Evolutionary conservation across 306 rosid genomes (phyloP), one percentile per base, ranked within the genome.

Genomic region (Cicer arietinum): DNA sequence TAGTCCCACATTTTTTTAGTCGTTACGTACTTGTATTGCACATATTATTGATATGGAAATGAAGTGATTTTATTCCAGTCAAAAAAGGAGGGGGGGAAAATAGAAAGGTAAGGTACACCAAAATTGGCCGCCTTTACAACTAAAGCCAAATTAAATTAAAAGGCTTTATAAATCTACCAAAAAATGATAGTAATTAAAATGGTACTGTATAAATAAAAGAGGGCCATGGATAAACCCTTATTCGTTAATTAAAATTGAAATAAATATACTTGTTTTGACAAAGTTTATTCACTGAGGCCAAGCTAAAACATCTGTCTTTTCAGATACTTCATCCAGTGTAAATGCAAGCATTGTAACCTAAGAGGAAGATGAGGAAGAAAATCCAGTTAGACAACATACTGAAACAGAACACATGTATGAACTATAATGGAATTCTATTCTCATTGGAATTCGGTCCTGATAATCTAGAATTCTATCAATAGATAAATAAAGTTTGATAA

Each of bases 261-360:
- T 66, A 30, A 64, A 83, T 61, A 14, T 47, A 35, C 58, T 69
- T 18, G 16, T 76, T 45, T 65, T 51, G 72, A 68, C 53, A 40
- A 70, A 74, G 14, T 5, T 64, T 66, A 18, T 75, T 78, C 10
- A 17, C 50, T 59, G 43, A 17, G 40, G 7, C 51, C 41, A 45
- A 69, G 61, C 69, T 60, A 67, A 72, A 52, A 44, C 25, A 52
- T 74, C 73, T 52, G 54, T 30, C 25, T 60, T 70, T 61, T 84
- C 77, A 83, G 73, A 80, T 74, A 81, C 89, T 84, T 50, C 95
- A 95, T 17, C 90, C 90, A 8, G 93, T 69, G 58, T 87, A 94
- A 46, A 45, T 35, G 84, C 98, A 94, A 43, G 73, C 86, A 79
- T 89, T 88, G 82, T 94, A 92, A 91, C 98, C 98, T 94, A 78